Conservation (phyloP, 2,329 filamentous ascomycete genomes). For the Karstenula rhodostoma region DNA sequence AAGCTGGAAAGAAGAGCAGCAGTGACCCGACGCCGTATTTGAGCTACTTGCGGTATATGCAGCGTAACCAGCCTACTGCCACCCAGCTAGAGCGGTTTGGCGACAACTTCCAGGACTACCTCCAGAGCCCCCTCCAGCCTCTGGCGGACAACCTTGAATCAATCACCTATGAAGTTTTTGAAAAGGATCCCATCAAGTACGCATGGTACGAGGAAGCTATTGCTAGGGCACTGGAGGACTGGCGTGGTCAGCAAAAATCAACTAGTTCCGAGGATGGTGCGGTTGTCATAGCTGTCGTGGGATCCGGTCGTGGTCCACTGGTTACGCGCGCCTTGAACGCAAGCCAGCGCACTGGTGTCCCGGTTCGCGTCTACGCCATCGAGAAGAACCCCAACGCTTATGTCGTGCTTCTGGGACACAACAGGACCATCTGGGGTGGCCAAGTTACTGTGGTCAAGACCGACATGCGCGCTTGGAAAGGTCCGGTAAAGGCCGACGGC, state of each 20-base stretch:
- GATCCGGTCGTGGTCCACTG: slow-evolving; percentile 89
- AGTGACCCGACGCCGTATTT: slow-evolving; percentile 71
- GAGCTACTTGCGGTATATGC: slow-evolving; percentile 83
- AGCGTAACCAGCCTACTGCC: slow-evolving; percentile 77
- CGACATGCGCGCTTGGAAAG: slow-evolving; percentile 97
- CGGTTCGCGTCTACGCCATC: slow-evolving; percentile 87
- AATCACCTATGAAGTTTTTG: slow-evolving; percentile 97
- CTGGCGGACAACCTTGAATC: slow-evolving; percentile 96
- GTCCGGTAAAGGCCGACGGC: slow-evolving; percentile 67
- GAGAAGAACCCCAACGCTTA: slow-evolving; percentile 99
- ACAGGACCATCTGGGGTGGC: slow-evolving; percentile 78
- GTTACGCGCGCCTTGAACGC: slow-evolving; percentile 87
- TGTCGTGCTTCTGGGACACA: slow-evolving; percentile 88
- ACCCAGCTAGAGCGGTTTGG: slow-evolving; percentile 72
- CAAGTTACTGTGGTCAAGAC: slow-evolving; percentile 90
- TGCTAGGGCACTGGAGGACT: slow-evolving; percentile 80
- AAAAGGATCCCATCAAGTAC: slow-evolving; percentile 98
- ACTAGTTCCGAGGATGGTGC: slow-evolving; percentile 74
- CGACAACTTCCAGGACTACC: slow-evolving; percentile 85
- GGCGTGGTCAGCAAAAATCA: slow-evolving; percentile 75
- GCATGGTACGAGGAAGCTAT: slow-evolving; percentile 92
- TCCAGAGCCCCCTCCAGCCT: slow-evolving; percentile 93
- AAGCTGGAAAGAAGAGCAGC: slow-evolving; percentile 54
- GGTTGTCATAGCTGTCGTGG: slow-evolving; percentile 89
- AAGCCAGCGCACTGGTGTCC: slow-evolving; percentile 76